phyloP scores from a whole-genome alignment of 805 yeast species.

The Tanozyma kutaoensis region DNA sequence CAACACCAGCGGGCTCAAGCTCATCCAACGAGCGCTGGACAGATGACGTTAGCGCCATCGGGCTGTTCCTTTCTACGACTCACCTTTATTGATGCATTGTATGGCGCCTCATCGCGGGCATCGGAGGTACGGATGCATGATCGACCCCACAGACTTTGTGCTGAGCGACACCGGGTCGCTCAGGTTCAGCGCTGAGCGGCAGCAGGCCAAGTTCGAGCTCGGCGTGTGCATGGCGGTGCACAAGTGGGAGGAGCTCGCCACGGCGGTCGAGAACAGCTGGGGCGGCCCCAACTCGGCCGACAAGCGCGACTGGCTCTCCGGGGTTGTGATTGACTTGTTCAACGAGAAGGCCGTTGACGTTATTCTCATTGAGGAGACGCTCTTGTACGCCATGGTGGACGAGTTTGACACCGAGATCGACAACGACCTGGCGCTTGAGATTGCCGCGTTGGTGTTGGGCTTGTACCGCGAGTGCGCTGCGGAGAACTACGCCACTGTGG shows the following conservation, averaged over 20 bases:
- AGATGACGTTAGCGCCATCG: too few species aligned
- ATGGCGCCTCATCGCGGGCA: too few species aligned
- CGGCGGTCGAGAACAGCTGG: constrained; percentile 89
- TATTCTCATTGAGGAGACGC: constrained; percentile 69
- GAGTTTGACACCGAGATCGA: constrained; percentile 86
- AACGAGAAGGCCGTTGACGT: constrained; percentile 56
- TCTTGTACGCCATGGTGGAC: constrained; percentile 84
- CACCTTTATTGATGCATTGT: too few species aligned
- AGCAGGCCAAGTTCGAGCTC: constrained; percentile 78
- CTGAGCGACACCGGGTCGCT: constrained; percentile 36
- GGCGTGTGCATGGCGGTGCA: constrained; percentile 90
- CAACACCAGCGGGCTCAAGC: too few species aligned
- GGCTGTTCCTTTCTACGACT: too few species aligned
- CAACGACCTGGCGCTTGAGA: constrained; percentile 71
- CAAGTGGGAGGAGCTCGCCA: constrained; percentile 76
- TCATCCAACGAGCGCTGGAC: too few species aligned
- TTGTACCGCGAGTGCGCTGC: constrained; percentile 51
- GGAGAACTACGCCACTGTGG: constrained; percentile 41
- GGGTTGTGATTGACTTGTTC: constrained; percentile 69
- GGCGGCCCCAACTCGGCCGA: constrained; percentile 89
- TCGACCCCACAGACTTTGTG: constrained; percentile 38
- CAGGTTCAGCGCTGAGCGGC: constrained; percentile 41
- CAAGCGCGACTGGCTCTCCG: constrained; percentile 92
- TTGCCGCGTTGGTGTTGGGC: constrained; percentile 54
- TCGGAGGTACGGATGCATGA: constrained; percentile 3